A percentile compares a stretch with the other conserved stretches of the same genome.
Conservation (phyloP, 176 grass and related monocot species). For the Secale cereale region DNA sequence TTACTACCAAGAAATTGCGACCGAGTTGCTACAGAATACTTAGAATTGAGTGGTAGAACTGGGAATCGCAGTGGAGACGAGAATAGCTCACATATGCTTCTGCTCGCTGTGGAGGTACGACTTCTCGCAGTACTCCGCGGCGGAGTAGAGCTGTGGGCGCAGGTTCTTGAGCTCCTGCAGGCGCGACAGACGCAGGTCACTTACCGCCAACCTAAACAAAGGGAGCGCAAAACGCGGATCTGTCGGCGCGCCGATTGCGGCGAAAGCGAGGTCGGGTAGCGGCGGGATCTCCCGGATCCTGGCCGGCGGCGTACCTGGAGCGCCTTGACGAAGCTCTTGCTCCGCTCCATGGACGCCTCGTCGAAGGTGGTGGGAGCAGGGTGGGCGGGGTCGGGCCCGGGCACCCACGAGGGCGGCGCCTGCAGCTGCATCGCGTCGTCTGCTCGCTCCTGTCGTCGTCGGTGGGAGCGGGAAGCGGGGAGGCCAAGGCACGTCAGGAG, state of each 20-base stretch:
- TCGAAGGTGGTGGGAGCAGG: constrained; percentile 62
- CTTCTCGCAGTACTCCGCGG: constrained; percentile 95
- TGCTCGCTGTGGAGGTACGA: constrained; percentile 87
- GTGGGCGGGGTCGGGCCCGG: constrained; percentile 15
- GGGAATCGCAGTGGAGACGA: background rate
- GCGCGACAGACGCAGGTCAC: background rate
- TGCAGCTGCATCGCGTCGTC: constrained; percentile 30
- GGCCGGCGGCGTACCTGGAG: constrained; percentile 54
- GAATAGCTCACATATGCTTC: constrained; percentile 69
- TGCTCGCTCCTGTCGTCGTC: background rate
- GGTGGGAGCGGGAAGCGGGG: background rate
- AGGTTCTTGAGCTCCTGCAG: constrained; percentile 96
- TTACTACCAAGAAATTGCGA: background rate
- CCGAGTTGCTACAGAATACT: background rate
- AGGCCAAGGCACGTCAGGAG: constrained; percentile 35
- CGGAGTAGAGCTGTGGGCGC: constrained; percentile 92
- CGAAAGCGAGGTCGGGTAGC: background rate
- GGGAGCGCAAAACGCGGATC: constrained; percentile 23
- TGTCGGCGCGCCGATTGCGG: background rate
- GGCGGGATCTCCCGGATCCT: constrained; percentile 39
- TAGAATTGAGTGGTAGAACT: background rate
- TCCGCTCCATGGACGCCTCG: constrained; percentile 94
- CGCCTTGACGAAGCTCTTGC: constrained; percentile 97
- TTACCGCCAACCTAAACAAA: background rate
- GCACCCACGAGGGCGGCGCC: constrained; percentile 40